Conservation (phyloP, 345 rosid genomes). For the Citrus reticulata region DNA sequence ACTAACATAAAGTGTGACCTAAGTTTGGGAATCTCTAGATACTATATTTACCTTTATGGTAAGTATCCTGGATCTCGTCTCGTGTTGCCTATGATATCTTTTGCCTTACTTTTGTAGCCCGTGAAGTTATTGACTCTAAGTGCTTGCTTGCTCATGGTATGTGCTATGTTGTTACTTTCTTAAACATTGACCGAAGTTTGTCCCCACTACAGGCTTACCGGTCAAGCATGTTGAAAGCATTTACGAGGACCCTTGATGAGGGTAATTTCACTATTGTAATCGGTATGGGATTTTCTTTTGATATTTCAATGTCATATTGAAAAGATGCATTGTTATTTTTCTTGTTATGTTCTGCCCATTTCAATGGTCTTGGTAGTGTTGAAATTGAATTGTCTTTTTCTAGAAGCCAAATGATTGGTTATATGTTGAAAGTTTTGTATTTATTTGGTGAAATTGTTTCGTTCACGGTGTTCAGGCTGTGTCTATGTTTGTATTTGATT, state of each 20-base stretch:
- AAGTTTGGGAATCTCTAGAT: not conserved
- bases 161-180: not conserved
- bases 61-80: not conserved
- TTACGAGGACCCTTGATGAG: conserved; percentile 86
- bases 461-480: conserved; percentile 27
- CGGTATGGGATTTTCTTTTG: conserved; percentile 47
- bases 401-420: conserved; percentile 24
- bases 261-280: conserved; percentile 79
- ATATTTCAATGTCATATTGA: not conserved
- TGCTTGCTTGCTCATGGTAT: not conserved
- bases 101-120: not conserved
- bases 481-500: conserved; percentile 18
- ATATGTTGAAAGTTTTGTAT: conserved; percentile 15
- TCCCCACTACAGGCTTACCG: conserved; percentile 59
- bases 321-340: not conserved
- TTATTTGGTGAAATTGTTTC: conserved; percentile 23
- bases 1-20: not conserved
- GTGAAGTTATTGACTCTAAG: not conserved
- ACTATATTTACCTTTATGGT: not conserved
- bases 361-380: conserved; percentile 15
- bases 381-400: conserved; percentile 18
- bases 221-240: conserved; percentile 94
- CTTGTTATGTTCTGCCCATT: not conserved
- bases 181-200: conserved; percentile 4
- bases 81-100: not conserved